Percentiles rank a stretch among this genome's conserved stretches.
Evolutionary conservation across 768 basidiomycete genomes (phyloP).

Genomic region (Pulveroboletus sp.): DNA sequence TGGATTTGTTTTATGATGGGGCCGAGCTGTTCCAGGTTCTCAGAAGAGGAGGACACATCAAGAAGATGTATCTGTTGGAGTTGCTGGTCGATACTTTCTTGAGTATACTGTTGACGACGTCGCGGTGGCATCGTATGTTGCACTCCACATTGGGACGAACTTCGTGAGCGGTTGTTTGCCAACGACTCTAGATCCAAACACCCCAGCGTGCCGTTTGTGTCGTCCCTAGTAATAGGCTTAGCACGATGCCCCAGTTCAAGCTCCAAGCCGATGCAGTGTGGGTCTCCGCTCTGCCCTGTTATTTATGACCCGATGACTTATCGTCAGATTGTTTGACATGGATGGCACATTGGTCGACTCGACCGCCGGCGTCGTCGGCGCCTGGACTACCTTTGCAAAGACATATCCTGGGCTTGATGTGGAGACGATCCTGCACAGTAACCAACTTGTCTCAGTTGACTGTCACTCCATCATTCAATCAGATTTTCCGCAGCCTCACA

Average conservation of each 20-base stretch:
- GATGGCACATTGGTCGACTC: conserved; percentile 83
- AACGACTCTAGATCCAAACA: conserved; percentile 37
- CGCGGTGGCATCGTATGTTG: conserved; percentile 66
- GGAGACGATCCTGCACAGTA: conserved; percentile 59
- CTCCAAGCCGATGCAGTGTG: conserved; percentile 42
- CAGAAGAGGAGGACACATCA: conserved; percentile 83
- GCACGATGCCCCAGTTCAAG: conserved; percentile 32
- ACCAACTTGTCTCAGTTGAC: conserved; percentile 21
- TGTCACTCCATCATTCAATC: background rate
- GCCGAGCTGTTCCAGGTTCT: conserved; percentile 93
- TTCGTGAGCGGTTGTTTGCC: conserved; percentile 39
- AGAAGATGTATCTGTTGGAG: conserved; percentile 89
- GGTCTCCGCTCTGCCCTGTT: conserved; percentile 9
- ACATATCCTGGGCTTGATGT: conserved; percentile 68
- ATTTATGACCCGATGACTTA: background rate
- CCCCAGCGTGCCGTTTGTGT: too few relatives aligned
- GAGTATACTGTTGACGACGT: conserved; percentile 68
- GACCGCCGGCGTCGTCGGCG: conserved; percentile 76
- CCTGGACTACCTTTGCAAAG: conserved; percentile 76
- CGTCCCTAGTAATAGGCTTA: too few relatives aligned
- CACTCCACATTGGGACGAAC: conserved; percentile 11
- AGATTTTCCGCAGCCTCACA: conserved; percentile 54
- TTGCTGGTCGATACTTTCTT: conserved; percentile 85
- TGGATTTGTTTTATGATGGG: conserved; percentile 95
- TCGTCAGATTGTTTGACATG: conserved; percentile 71